Base-by-base conservation (phyloP, 352 stramenopile genomes). In the Phytophthora megakarya region DNA sequence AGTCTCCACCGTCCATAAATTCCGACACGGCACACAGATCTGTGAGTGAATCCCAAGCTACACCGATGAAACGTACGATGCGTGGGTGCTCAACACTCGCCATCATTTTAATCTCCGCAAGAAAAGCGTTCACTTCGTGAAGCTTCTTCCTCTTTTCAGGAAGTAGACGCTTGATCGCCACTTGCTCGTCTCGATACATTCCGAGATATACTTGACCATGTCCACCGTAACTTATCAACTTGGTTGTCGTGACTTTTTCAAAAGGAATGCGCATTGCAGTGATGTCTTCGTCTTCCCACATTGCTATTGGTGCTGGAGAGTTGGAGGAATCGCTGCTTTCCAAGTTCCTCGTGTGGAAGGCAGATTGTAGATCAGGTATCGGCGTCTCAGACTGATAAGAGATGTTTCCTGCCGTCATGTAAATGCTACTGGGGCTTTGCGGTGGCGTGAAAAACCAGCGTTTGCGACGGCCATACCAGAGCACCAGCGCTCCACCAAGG, bases 91-190 rank as follows among this genome's bases (percentile, higher is more conserved):
- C 67, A 12, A 89, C 28, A 15, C 47, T 55, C 3, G 72, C 64
- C 65, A 86, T 81, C n/a, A 83, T 44, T 30, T 76, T 76, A 25
- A 74, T 66, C 51, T 86, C 74, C 12, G 46, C 55, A 21, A 80
- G 45, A 55, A 84, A 84, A 1, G 57, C 44, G 16, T 76, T 64
- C 19, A 80, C 78, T 43, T 80, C 55, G 12, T 63, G 40, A 21
- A 72, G 46, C 1, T 59, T 58, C 26, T 52, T 53, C 9, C 39
- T 45, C 28, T 59, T 63, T 10, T 63, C 33, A 6, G 51, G 45
- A 11, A 57, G 64, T 23, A 72, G 51, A 32, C 72, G 62, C 59
- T 86, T 86, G 59, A 86, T 78, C 12, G 66, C 72, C 39, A 86
- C 74, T 0, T 32, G 26, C 8, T 78, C 35, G 9, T 43, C 64